Evolutionary conservation across 768 basidiomycete genomes (phyloP).

Genomic region (Termitomyces eurrhizus): DNA sequence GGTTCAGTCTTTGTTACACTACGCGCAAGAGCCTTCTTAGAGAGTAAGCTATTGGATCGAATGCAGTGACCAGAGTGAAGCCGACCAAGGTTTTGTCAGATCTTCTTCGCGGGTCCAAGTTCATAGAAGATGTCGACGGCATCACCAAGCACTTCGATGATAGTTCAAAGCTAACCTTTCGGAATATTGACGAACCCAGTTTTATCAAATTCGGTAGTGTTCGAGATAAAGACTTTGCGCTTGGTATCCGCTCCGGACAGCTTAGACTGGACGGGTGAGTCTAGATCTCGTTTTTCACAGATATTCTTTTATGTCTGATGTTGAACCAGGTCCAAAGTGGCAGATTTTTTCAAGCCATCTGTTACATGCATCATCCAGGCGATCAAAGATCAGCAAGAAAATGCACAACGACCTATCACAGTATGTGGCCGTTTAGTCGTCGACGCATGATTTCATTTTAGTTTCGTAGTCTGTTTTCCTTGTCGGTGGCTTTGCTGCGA

Average conservation of each 20-base stretch:
- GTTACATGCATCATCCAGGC: slow-evolving; percentile 1
- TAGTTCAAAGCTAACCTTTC: not conserved
- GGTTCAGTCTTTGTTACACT: slow-evolving; percentile 3
- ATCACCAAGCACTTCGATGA: not conserved
- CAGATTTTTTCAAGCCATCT: not conserved
- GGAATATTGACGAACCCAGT: not conserved
- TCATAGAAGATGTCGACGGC: not conserved
- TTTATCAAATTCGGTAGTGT: not conserved
- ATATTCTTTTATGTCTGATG: not conserved
- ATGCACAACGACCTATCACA: not conserved
- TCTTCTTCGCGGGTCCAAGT: not conserved
- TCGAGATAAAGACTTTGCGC: not conserved
- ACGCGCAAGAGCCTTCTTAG: not conserved
- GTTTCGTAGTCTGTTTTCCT: slow-evolving; percentile 37
- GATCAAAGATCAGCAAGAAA: not conserved
- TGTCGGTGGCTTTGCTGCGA: slow-evolving; percentile 58
- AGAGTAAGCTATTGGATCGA: not conserved
- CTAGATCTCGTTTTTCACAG: not conserved
- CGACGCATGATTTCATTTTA: not conserved
- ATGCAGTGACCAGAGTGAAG: not conserved
- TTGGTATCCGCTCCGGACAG: slow-evolving; percentile 2
- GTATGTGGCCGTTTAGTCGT: not conserved
- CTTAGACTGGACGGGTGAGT: not conserved
- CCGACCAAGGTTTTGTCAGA: not conserved
- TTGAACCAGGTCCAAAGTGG: not conserved